Base-by-base conservation (phyloP, 192 early-diverging fungal genomes). In the Umbelopsis sp. region DNA sequence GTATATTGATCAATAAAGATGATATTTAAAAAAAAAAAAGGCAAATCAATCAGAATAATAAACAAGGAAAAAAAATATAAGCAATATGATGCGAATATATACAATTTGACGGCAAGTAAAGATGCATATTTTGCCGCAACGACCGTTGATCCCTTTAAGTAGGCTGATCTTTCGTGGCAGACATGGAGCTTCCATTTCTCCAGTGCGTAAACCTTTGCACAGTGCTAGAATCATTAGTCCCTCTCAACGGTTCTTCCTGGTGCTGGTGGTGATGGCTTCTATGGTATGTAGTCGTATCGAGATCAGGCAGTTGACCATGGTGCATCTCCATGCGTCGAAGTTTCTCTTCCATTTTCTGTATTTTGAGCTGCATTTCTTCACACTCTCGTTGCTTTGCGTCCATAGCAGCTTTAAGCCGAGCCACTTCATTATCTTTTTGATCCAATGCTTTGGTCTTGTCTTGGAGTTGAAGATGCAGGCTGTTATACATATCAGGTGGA, bases 361-460 rank as follows among this genome's bases (percentile, higher is more conserved):
- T 61, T 30, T 61, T 61, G 12, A 61, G 10, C 20, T 71, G 67
- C 13, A 77, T 30, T 27, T 67, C 69, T 33, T 77, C 75, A 7
- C 71, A 53, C 23, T 71, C 52, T 1, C 46, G 67, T 66, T 77
- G 71, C 66, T 72, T 77, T 18, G 58, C 55, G 20, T 33, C 37
- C 23, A 71, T 61, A 18, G 22, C 76, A 25, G 47, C 50, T 64
- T 81, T 81, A 3, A 88, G 64, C 0, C 75, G 72, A 49, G 81
- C 84, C 65, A 88, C 79, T 20, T 73, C 50, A 21, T 44, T 55
- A 13, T 73, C 66, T 27, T 69, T 70, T 23, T 68, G 46, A 22
- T 77, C 71, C 2, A 77, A 25, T 2, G 66, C 70, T 18, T 72
- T 18, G n/a, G 41, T 55, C 18, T 69, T 78, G 11, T 66, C 76